Evolutionary conservation across 805 yeast genomes (phyloP), one percentile per base, ranked within the genome.

Genomic region (Pichia sporocuriosa): DNA sequence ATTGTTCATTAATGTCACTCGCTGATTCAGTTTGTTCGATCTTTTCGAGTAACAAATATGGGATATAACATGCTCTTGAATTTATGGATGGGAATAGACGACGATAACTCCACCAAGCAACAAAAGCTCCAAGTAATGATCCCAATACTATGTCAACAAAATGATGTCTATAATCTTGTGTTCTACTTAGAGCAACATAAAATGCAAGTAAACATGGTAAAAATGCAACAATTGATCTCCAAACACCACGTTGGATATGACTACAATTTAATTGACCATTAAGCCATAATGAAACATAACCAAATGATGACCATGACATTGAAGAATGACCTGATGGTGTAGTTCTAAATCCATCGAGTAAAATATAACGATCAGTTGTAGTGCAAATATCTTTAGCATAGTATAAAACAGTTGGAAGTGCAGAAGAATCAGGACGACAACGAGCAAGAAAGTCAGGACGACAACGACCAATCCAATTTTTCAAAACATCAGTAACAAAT

Each of bases 131-230:
- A 3, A 90, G 56, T 1, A 68, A 15, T 23, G 83, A 68, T 3
- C 98, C 98, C 13, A 81, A 55, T 2, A 83, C 52, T 1, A 93
- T 82, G 61, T 90, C 98, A 15, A 84, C 67, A 56, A 85, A 87
- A 62, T 90, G 97, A 57, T 90, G 98, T 58, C 97, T 73, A 63
- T 89, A 89, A 62, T 90, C 98, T 54, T 84, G 82, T 1, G 96
- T 85, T 53, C 98, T 73, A 30, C 93, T 78, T 34, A 85, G 61
- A 0, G 97, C 97, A 51, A 90, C 79, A 48, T 81, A 69, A 1
- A 73, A 55, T 0, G 97, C 96, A 6, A 83, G 71, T 5, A 86
- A 52, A 1, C 73, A 55, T 2, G 93, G 93, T n/a, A 71, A 42
- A 9, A 65, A 55, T 1, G 79, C 64, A 3, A 80, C 55, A 3